Evolutionary conservation across 1,139 yeast species (phyloP), one percentile per base, ranked within the genome.

Genomic region (Diutina mesorugosa): DNA sequence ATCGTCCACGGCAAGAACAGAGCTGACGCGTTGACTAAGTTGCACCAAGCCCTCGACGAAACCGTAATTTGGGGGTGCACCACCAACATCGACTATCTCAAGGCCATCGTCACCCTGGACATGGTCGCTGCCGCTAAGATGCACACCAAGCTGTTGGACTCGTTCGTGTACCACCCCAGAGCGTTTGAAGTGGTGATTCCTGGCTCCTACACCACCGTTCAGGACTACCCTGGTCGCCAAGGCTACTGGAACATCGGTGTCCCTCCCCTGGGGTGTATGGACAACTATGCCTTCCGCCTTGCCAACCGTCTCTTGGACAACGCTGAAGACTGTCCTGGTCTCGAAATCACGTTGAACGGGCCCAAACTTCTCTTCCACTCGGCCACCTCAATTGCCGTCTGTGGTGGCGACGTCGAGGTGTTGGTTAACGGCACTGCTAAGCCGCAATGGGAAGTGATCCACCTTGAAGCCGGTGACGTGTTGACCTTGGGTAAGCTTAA

Each of bases 231-330:
- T 14, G 98, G 98, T 59, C 85, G 98, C 75, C 77, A 77, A 59
- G 87, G 91, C 14, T 81, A 86, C 68, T 93, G 98, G 98, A 78
- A 76, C 62, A 73, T 87, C 63, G 99, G 99, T 68, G 97, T 93
- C 57, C 99, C 99, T 38, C 98, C 98, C 9, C 89, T 97, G 47
- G 99, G 99, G 54, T 97, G 98, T 61, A 93, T 93, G 98, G 98
- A 93, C 71, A 82, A 85, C 60, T 90, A 85, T 64, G 84, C 97
- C 2, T 91, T 90, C 74, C 80, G 97, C 66, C 69, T 90, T 60
- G 97, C 96, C 41, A 91, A 93, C 74, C 76, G 87, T 67, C 83
- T 89, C 66, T 97, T 93, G 56, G 97, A 97, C 59, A 91, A 93
- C 70, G 81, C 86, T 63, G 71, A 76, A 62, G 74, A 78, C 54